Evolutionary conservation across 129 eudicot genomes (phyloP), one percentile per base, ranked within the genome.

Genomic region (Chrysanthemum seticuspe): DNA sequence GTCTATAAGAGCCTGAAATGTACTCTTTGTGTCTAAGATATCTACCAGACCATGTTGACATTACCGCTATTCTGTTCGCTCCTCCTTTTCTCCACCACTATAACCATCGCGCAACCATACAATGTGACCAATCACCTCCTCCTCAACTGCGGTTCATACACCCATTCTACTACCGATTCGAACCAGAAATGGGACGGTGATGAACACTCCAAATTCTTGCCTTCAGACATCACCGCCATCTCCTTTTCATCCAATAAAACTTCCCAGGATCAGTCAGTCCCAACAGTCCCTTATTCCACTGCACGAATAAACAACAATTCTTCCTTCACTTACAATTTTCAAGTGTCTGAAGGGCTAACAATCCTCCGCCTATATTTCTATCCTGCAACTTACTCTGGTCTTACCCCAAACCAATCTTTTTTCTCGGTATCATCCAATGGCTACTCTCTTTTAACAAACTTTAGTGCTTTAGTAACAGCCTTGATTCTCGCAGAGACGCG

Each of bases 351-450:
- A 5, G 87, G 85, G 19, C 85, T 76, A 8, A 88, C 82, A 71
- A 79, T 88, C 76, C 84, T 88, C 48, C 91, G 96, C 67, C 89
- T 88, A 47, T 71, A 80, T 70, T 87, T 87, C 78, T 83, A 83
- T 74, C 79, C 88, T 0, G 21, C 76, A 75, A 50, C 34, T 12
- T 79, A 81, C 70, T 75, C 82, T 31, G 34, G 0, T 73, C 48
- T 55, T 29, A 10, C 67, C 18, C 36, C 45, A 16, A 9, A 64
- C 25, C 10, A 45, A 0, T 58, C 72, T 34, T 74, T 71, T 45
- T 85, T 86, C 79, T 57, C 78, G 0, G 83, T 83, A 1, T 60
- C 62, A 51, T 76, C 80, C 18, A 77, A 70, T 14, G 67, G 71
- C 70, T 64, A 64, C 79, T 62, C 82, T 54, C 85, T 87, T 18